phyloP scores from a whole-genome alignment of 2,329 filamentous ascomycete genomes.

The Acephala macrosclerotiorum region DNA sequence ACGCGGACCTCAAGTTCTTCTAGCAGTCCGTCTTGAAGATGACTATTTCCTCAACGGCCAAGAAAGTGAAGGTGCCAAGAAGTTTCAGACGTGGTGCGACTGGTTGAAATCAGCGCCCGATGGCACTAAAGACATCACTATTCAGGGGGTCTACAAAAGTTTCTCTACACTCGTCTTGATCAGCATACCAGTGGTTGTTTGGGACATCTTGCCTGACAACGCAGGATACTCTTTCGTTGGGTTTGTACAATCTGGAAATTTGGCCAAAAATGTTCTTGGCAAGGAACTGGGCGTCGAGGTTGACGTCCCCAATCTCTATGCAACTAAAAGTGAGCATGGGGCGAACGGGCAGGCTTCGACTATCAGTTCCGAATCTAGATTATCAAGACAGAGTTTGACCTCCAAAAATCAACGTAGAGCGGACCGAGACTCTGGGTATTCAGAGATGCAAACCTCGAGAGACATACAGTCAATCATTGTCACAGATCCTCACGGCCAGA shows the following conservation, averaged over 20 bases:
- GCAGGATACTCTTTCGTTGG: conserved; percentile 23
- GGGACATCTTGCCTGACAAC: conserved; percentile 23
- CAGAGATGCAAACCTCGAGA: background rate
- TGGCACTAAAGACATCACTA: conserved; percentile 5
- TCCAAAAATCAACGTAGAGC: background rate
- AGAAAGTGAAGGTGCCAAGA: conserved; percentile 1
- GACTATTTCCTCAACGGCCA: conserved; percentile 7
- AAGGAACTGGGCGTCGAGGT: background rate
- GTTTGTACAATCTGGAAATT: conserved; percentile 19
- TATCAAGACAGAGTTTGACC: background rate
- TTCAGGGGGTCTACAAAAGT: conserved; percentile 22
- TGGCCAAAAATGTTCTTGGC: background rate
- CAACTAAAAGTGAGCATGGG: background rate
- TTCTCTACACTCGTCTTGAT: conserved; percentile 23
- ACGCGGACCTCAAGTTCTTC: conserved; percentile 9
- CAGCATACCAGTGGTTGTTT: conserved; percentile 20
- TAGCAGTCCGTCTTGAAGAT: conserved; percentile 21
- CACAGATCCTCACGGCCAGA: background rate
- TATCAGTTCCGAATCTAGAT: background rate
- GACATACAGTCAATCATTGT: background rate
- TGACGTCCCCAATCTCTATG: background rate
- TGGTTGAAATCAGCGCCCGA: conserved; percentile 12
- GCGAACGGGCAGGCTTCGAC: background rate
- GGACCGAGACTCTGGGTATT: background rate
- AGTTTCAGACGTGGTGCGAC: conserved; percentile 15